Conservation (phyloP, 345 rosid genomes). For the Moringa oleifera region DNA sequence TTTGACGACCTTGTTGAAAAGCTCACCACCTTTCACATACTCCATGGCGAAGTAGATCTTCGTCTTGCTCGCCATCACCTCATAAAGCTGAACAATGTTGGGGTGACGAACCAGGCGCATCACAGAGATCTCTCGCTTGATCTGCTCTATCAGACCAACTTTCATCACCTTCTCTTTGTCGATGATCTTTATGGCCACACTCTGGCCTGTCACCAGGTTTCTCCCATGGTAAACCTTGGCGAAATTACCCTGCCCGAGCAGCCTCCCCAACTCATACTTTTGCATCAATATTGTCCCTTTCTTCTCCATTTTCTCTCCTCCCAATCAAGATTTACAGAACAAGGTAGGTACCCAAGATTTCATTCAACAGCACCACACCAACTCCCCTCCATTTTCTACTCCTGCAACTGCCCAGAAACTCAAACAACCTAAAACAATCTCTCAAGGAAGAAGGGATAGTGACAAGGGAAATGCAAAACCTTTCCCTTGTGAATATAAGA, state of each 20-base stretch:
- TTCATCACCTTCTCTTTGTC: slow-evolving; percentile 61
- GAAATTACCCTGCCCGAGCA: slow-evolving; percentile 84
- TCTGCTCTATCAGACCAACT: slow-evolving; percentile 68
- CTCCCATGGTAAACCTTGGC: slow-evolving; percentile 80
- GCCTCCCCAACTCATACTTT: slow-evolving; percentile 61
- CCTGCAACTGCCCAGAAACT: too few species aligned
- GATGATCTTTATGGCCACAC: slow-evolving; percentile 68
- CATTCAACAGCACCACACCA: too few species aligned
- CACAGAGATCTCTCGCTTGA: slow-evolving; percentile 79
- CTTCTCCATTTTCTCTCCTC: slow-evolving; percentile 45
- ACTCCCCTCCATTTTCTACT: too few species aligned
- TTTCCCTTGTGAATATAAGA: too few species aligned
- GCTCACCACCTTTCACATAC: slow-evolving; percentile 72
- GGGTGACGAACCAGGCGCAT: slow-evolving; percentile 82
- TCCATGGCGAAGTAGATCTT: slow-evolving; percentile 85
- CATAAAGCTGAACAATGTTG: slow-evolving; percentile 65
- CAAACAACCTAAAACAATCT: too few species aligned
- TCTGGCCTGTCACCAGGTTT: slow-evolving; percentile 49
- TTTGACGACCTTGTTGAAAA: slow-evolving; percentile 60
- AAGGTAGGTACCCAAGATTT: too few species aligned
- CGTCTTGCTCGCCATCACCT: slow-evolving; percentile 83
- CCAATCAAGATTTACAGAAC: too few species aligned
- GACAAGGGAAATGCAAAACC: too few species aligned
- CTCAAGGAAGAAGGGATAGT: too few species aligned
- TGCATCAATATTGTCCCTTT: slow-evolving; percentile 49